Evolutionary conservation across 805 yeast genomes (phyloP).

Genomic region (Kazachstania taianensis): DNA sequence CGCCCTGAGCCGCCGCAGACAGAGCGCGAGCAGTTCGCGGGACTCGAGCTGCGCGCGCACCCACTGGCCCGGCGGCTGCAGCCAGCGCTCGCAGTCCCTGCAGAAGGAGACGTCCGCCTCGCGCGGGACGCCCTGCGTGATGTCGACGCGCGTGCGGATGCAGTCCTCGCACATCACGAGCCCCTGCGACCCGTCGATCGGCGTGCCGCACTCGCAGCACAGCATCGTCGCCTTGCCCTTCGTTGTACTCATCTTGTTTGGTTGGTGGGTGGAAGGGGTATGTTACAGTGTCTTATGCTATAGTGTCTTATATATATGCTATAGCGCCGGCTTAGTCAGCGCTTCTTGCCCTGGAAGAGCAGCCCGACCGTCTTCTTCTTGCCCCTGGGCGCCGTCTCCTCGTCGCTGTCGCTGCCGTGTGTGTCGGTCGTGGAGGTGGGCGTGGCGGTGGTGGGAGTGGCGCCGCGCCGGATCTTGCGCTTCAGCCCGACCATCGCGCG

Average conservation of each 20-base stretch:
- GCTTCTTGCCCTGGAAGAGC: slow-evolving; percentile 19
- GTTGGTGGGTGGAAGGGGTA: too few relatives aligned
- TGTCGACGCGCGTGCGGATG: slow-evolving; percentile 84
- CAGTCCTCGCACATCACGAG: slow-evolving; percentile 96
- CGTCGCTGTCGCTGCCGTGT: slow-evolving; percentile 6
- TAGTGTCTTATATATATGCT: too few relatives aligned
- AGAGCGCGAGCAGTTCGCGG: slow-evolving; percentile 81
- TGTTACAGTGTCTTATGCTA: too few relatives aligned
- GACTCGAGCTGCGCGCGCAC: slow-evolving; percentile 81
- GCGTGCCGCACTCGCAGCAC: slow-evolving; percentile 97
- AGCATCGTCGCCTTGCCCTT: slow-evolving; percentile 42
- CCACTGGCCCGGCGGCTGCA: slow-evolving; percentile 95
- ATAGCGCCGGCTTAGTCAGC: not conserved
- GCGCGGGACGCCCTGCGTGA: slow-evolving; percentile 88
- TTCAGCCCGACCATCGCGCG: slow-evolving; percentile 29
- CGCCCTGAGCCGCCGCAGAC: slow-evolving; percentile 81
- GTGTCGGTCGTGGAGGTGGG: not conserved
- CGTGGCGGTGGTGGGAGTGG: slow-evolving; percentile 1
- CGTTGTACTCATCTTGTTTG: not conserved
- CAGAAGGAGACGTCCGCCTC: slow-evolving; percentile 90
- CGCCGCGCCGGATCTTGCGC: slow-evolving; percentile 23
- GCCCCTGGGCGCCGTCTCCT: slow-evolving; percentile 11
- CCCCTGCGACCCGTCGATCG: slow-evolving; percentile 91
- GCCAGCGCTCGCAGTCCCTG: slow-evolving; percentile 90
- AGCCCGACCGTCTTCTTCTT: slow-evolving; percentile 22